Conservation (phyloP, 169 alveolate species). For the Cryptosporidium bovis region DNA sequence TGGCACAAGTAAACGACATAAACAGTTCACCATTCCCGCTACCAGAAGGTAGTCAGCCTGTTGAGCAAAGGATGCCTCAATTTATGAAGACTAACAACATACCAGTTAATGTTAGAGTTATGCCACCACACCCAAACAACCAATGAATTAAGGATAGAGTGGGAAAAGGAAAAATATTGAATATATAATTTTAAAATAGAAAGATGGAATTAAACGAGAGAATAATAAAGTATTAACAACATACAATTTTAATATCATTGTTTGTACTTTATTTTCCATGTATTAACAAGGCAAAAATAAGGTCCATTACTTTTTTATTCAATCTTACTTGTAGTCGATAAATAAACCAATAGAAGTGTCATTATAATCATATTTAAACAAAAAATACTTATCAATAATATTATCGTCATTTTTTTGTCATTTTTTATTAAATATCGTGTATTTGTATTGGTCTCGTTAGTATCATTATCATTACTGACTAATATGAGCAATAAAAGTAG, state of each 20-base stretch:
- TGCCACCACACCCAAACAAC: conserved; percentile 73
- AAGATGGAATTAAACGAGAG: not conserved
- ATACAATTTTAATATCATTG: not conserved
- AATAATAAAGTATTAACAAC: not conserved
- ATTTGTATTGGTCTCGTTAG: too few species aligned
- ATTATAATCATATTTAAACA: too few species aligned
- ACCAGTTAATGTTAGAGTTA: conserved; percentile 67
- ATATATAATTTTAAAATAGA: conserved; percentile 2
- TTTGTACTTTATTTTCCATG: not conserved
- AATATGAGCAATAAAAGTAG: too few species aligned
- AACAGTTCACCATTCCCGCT: conserved; percentile 73
- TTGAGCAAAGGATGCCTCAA: conserved; percentile 69
- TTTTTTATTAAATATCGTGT: too few species aligned
- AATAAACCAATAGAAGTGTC: too few species aligned
- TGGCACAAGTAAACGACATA: conserved; percentile 37
- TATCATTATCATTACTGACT: too few species aligned
- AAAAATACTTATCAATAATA: too few species aligned
- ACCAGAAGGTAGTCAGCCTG: conserved; percentile 72
- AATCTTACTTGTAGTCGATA: too few species aligned
- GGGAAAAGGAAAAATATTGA: not conserved
- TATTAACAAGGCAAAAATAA: not conserved
- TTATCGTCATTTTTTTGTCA: too few species aligned
- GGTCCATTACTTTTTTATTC: not conserved
- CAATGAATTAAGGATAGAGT: not conserved
- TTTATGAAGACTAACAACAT: conserved; percentile 59